These are phyloP conservation scores for Plantago lanceolata DNA, from an alignment of 305 asterid species.

Conservation along the genomic window DNA sequence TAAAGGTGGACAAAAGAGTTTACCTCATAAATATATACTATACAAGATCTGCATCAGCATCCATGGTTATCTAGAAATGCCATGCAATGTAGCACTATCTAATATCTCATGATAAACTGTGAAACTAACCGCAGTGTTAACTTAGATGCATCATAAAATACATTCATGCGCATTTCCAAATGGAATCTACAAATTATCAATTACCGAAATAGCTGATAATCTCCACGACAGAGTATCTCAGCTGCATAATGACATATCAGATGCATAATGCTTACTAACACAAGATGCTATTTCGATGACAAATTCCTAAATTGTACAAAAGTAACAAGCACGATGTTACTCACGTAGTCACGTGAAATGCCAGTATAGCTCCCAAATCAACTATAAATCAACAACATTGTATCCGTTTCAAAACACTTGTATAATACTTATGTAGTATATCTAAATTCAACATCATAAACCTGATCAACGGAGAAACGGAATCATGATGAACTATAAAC, in stretches of 20 bases:
- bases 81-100: too few relatives aligned
- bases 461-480: not conserved
- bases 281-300: not conserved
- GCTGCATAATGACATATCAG: not conserved
- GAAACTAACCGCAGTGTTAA: too few relatives aligned
- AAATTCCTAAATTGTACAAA: not conserved
- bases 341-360: not conserved
- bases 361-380: not conserved
- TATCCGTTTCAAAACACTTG: not conserved
- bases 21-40: too few relatives aligned
- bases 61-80: too few relatives aligned
- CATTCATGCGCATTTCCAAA: not conserved
- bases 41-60: too few relatives aligned
- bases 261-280: too few relatives aligned
- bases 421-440: not conserved
- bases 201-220: not conserved
- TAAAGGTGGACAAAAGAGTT: too few relatives aligned
- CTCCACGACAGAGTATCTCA: not conserved
- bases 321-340: not conserved
- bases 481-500: not conserved
- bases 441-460: not conserved
- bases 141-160: not conserved
- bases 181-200: not conserved
- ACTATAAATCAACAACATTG: not conserved
- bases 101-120: too few relatives aligned